Evolutionary conservation across 163 green algal genomes (phyloP).

Genomic region (Chlamydomonas reinhardtii): DNA sequence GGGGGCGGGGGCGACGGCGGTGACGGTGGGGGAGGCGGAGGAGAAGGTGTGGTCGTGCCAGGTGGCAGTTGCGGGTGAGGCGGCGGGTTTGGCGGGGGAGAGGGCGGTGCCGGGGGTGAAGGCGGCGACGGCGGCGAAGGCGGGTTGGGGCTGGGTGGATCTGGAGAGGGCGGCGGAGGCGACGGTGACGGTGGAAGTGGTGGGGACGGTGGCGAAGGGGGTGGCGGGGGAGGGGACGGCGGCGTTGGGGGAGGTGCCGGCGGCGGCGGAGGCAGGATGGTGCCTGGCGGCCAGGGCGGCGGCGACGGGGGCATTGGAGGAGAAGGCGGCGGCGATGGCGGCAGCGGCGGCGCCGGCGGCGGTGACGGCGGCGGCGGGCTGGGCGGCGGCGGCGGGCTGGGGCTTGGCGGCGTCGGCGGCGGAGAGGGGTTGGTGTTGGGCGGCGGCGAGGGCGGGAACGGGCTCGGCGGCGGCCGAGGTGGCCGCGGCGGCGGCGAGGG

Average conservation of each 20-base stretch:
- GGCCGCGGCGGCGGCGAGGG: not conserved
- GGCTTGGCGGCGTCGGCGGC: not conserved
- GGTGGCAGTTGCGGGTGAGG: not conserved
- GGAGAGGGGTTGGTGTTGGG: not conserved
- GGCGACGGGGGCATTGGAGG: not conserved
- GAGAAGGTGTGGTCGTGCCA: not conserved
- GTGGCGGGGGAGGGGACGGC: not conserved
- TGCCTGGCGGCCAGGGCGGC: not conserved
- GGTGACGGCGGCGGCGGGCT: not conserved
- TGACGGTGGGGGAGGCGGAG: not conserved
- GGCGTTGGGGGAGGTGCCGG: not conserved
- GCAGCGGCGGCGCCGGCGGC: not conserved
- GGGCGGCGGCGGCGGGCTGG: not conserved
- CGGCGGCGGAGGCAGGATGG: not conserved
- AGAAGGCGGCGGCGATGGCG: not conserved
- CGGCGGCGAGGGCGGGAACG: not conserved
- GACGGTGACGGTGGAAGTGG: not conserved
- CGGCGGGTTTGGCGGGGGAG: not conserved
- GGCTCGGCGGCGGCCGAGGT: not conserved
- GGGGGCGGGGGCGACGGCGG: not conserved
- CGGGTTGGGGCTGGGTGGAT: not conserved
- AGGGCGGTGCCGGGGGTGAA: not conserved
- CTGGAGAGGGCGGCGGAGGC: not conserved
- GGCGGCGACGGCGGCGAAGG: slow-evolving; percentile 2
- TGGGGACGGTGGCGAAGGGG: not conserved